These are phyloP conservation scores for Beauveria caledonica DNA, from an alignment of 2,329 filamentous ascomycete genomes.

Conservation along the genomic window DNA sequence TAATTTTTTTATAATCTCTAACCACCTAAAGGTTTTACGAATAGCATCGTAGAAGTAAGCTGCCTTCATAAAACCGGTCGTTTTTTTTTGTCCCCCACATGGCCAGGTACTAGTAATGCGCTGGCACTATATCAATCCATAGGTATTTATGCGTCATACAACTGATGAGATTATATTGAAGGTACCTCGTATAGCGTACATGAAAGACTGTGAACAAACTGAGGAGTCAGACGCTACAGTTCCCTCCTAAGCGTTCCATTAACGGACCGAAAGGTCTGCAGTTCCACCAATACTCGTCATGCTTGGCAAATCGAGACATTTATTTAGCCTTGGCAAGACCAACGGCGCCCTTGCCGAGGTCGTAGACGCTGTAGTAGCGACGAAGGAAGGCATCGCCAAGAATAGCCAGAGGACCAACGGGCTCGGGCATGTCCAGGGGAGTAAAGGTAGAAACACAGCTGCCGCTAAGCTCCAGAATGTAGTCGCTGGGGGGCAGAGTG, in stretches of 20 bases:
- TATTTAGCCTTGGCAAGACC: slow-evolving; percentile 79
- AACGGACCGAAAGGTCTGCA: not conserved
- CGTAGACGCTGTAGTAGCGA: slow-evolving; percentile 93
- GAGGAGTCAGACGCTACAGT: not conserved
- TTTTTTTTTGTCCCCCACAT: too few species aligned
- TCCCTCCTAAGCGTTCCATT: not conserved
- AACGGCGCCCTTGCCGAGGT: slow-evolving; percentile 81
- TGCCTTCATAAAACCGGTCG: too few species aligned
- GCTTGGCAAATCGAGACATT: slow-evolving; percentile 6
- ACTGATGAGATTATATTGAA: slow-evolving; percentile 1
- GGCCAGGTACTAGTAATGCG: not conserved
- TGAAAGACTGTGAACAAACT: slow-evolving; percentile 5
- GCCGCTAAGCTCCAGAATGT: slow-evolving; percentile 90
- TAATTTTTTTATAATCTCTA: too few species aligned
- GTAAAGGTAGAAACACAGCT: slow-evolving; percentile 97
- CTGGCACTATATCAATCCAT: too few species aligned
- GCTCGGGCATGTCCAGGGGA: slow-evolving; percentile 87
- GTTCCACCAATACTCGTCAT: not conserved
- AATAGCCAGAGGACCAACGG: slow-evolving; percentile 85
- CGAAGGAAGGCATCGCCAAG: slow-evolving; percentile 82
- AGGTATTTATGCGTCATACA: not conserved
- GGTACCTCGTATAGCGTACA: slow-evolving; percentile 8
- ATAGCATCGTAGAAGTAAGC: too few species aligned
- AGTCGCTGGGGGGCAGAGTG: slow-evolving; percentile 80
- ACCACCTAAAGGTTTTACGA: too few species aligned